Percentiles rank a stretch among this genome's conserved stretches.
Evolutionary conservation across 495 filamentous ascomycete genomes (phyloP).

Genomic region (Hypoxylon cercidicola): DNA sequence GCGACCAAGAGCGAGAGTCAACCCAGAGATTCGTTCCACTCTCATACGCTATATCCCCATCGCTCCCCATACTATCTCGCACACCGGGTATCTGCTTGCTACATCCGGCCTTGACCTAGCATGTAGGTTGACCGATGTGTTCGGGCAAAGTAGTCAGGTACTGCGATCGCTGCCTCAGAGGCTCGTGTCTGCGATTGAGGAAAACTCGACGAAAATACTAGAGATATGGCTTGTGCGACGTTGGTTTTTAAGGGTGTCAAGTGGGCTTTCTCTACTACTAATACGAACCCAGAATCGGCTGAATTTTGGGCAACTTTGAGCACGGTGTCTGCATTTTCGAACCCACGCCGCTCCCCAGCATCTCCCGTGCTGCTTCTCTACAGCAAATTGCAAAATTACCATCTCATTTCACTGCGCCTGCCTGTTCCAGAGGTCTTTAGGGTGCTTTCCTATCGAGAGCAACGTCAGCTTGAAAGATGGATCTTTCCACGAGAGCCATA

Average conservation of each 20-base stretch:
- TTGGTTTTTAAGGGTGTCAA: conserved; percentile 12
- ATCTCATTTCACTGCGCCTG: conserved; percentile 4
- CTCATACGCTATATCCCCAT: conserved; percentile 11
- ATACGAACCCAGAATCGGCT: conserved; percentile 3
- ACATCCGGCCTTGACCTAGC: conserved; percentile 17
- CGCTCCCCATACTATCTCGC: conserved; percentile 5
- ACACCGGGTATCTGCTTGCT: conserved; percentile 28
- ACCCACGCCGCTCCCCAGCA: conserved; percentile 17
- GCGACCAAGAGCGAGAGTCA: neutral
- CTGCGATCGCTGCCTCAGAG: neutral
- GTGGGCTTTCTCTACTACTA: conserved; percentile 11
- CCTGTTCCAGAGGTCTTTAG: conserved; percentile 7
- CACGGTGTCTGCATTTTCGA: conserved; percentile 27
- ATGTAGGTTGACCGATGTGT: conserved; percentile 16
- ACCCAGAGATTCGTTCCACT: conserved; percentile 3
- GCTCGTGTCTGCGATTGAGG: conserved; percentile 8
- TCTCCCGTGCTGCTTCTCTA: conserved; percentile 5
- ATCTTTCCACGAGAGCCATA: conserved; percentile 54
- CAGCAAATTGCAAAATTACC: neutral
- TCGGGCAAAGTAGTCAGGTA: conserved; percentile 8
- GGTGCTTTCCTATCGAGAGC: conserved; percentile 5
- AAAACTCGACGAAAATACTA: conserved; percentile 14
- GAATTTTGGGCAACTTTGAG: conserved; percentile 27
- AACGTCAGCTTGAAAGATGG: conserved; percentile 46
- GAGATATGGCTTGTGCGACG: conserved; percentile 21